Evolutionary conservation across 2,329 filamentous ascomycete genomes (phyloP), one percentile per base, ranked within the genome.

Genomic region (Celoporthe dispersa): DNA sequence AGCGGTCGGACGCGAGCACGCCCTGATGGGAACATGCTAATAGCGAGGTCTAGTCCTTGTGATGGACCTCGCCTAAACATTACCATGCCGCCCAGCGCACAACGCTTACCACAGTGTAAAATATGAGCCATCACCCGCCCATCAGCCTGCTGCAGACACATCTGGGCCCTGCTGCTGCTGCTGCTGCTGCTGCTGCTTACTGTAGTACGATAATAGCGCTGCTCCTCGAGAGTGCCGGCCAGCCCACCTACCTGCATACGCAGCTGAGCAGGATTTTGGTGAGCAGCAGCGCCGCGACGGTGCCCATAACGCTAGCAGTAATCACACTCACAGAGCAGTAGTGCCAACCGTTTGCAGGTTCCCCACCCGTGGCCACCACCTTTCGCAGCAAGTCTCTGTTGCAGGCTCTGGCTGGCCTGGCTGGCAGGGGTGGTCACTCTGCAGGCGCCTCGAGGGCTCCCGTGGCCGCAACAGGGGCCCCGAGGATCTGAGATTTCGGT

Each of bases 401-500:
- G 61, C 61, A 35, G 61, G 9, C 22, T 31, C 25, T 31, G n/a
- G 25, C 39, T 19, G 61, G 61, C 25, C 7, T 31, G 14, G 25
- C 39, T 9, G 61, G 61, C 37, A 31, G 16, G 31, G 61, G 14
- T 33, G 19, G 37, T 31, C 39, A 51, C 41, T 48, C 5, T 19
- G 25, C 12, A 19, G 53, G 53, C 53, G 9, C 14, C 33, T 61
- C 59, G 3, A n/a, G 22, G 19, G 25, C 35, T 39, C 31, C 31
- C 41, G 48, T n/a, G n/a, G 51, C 19, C 3, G 51, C n/a, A 33
- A 7, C 37, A 67, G 62, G 67, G 70, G 70, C n/a, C 41, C 60
- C 60, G 64, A 16, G 60, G 64, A 71, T 71, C 70, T 69, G 55
- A 66, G 53, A 68, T 69, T 71, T 68, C 57, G 64, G n/a, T 22